Evolutionary conservation across 345 rosid species (phyloP).

Genomic region (Populus tremula): DNA sequence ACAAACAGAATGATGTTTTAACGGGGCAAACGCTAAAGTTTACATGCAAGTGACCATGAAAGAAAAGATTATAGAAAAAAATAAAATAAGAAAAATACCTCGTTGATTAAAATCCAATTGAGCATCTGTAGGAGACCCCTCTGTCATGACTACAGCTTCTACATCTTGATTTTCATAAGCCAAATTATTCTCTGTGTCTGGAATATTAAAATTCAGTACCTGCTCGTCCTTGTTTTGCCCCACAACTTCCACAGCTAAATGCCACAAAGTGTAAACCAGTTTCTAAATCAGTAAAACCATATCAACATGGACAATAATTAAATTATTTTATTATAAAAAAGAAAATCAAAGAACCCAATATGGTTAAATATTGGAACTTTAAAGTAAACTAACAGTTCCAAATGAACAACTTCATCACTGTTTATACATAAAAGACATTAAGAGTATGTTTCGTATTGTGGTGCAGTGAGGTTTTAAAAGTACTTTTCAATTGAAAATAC

Average conservation of each 20-base stretch:
- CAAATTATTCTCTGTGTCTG: slow-evolving; percentile 52
- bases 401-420: neutral
- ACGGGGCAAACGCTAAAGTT: neutral
- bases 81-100: slow-evolving; percentile 23
- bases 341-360: neutral
- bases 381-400: neutral
- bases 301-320: neutral
- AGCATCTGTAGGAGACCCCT: slow-evolving; percentile 45
- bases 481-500: no score
- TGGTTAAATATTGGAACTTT: neutral
- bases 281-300: neutral
- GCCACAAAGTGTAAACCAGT: neutral
- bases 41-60: neutral
- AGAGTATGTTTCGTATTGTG: no score
- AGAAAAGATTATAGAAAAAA: neutral
- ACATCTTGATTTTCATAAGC: slow-evolving; percentile 56
- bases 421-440: neutral
- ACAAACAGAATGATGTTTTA: neutral
- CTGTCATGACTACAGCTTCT: slow-evolving; percentile 54
- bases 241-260: slow-evolving; percentile 36
- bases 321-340: neutral
- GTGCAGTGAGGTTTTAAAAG: no score
- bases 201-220: slow-evolving; percentile 45
- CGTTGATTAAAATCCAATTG: slow-evolving; percentile 21
- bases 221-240: slow-evolving; percentile 46